Evolutionary conservation across 1,284 basidiomycete species (phyloP).

Genomic region (Sanguinoderma infundibulare): DNA sequence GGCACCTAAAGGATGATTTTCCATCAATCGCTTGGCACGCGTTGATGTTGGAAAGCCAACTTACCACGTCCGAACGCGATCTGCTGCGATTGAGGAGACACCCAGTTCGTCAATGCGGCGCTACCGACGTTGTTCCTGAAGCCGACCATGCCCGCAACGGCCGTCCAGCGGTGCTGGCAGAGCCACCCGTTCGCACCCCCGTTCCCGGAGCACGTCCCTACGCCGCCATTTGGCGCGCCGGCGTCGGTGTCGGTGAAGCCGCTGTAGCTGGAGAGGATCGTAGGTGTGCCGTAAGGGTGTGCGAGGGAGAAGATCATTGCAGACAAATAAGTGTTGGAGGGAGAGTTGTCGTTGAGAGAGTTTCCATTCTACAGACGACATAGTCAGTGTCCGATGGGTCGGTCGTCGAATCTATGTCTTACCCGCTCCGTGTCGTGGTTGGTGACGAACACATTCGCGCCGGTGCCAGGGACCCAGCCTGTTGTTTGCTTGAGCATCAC

Average conservation of each 20-base stretch:
- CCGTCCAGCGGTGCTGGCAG: slow-evolving; percentile 66
- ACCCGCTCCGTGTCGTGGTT: slow-evolving; percentile 77
- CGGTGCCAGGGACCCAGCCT: slow-evolving; percentile 61
- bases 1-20: slow-evolving; percentile 39
- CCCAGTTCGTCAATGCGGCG: slow-evolving; percentile 56
- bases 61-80: slow-evolving; percentile 68
- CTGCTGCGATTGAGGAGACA: slow-evolving; percentile 55
- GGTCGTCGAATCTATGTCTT: slow-evolving; percentile 16
- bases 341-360: slow-evolving; percentile 62
- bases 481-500: not conserved
- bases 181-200: slow-evolving; percentile 59
- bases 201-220: slow-evolving; percentile 57
- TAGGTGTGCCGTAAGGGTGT: slow-evolving; percentile 69
- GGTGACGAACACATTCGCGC: slow-evolving; percentile 69
- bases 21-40: not conserved
- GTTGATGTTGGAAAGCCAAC: slow-evolving; percentile 11
- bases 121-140: slow-evolving; percentile 62
- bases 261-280: slow-evolving; percentile 63
- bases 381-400: not conserved
- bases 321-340: slow-evolving; percentile 65
- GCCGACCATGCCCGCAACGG: slow-evolving; percentile 64
- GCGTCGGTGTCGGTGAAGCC: slow-evolving; percentile 53
- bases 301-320: slow-evolving; percentile 70
- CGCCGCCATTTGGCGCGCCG: slow-evolving; percentile 51
- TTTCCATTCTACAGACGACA: slow-evolving; percentile 44